A percentile compares a stretch with the other conserved stretches of the same genome.
Conservation (phyloP, 768 basidiomycete genomes). For the Tulasnella calospora region DNA sequence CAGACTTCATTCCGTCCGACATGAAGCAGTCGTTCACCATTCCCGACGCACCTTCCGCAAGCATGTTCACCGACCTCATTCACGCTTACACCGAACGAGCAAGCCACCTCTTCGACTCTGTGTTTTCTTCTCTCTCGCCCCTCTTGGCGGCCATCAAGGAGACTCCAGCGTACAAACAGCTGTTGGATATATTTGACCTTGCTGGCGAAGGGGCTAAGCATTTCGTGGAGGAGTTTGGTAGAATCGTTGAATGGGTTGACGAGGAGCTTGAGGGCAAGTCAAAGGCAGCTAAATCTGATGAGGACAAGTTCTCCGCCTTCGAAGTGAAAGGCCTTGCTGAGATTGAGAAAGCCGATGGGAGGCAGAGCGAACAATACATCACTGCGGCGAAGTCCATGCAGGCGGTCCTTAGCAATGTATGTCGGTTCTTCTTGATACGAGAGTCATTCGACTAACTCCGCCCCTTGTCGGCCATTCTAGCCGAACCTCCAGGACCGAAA, state of each 20-base stretch:
- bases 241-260: constrained; percentile 52
- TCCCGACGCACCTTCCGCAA: constrained; percentile 27
- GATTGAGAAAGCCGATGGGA: constrained; percentile 47
- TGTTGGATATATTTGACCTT: constrained; percentile 42
- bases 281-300: constrained; percentile 34
- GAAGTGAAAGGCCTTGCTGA: constrained; percentile 51
- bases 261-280: constrained; percentile 35
- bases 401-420: constrained; percentile 44
- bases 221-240: constrained; percentile 44
- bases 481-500: constrained; percentile 11
- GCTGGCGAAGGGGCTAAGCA: constrained; percentile 41
- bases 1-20: constrained; percentile 56
- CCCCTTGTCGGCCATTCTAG: not conserved
- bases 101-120: constrained; percentile 50
- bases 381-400: constrained; percentile 46
- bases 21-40: constrained; percentile 48
- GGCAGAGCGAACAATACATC: constrained; percentile 52
- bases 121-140: constrained; percentile 43
- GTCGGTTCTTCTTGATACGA: constrained; percentile 35
- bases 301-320: constrained; percentile 55
- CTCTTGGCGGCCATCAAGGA: constrained; percentile 33
- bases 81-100: constrained; percentile 58
- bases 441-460: not conserved
- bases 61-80: constrained; percentile 46
- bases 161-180: constrained; percentile 33